phyloP scores from a whole-genome alignment of 345 rosid species.

The Dipteronia dyeriana region DNA sequence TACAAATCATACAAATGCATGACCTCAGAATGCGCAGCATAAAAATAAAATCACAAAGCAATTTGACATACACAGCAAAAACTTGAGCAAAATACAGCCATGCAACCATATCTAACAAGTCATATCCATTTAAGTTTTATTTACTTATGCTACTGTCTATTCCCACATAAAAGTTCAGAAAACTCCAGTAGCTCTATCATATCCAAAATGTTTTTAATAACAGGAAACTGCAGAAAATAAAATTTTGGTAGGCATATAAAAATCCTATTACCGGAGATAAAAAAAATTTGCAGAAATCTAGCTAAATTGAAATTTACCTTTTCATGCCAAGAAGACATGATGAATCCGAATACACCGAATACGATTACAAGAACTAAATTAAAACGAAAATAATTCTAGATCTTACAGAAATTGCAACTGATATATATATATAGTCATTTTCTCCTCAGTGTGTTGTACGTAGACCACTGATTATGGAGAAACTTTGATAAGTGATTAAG shows the following conservation, averaged over 20 bases:
- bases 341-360: background rate
- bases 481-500: too few species aligned
- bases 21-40: background rate
- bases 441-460: too few species aligned
- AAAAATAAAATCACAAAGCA: background rate
- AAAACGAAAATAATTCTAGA: background rate
- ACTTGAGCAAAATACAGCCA: background rate
- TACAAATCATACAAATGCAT: background rate
- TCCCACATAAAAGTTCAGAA: background rate
- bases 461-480: too few species aligned
- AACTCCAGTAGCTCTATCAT: background rate
- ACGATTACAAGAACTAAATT: background rate
- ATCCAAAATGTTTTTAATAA: background rate
- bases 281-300: background rate
- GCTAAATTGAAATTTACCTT: background rate
- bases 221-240: background rate
- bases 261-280: background rate
- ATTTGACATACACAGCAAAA: conserved; percentile 6
- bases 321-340: background rate
- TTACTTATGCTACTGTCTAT: background rate
- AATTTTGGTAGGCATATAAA: background rate
- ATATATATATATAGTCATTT: too few species aligned
- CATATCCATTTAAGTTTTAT: background rate
- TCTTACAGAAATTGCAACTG: background rate
- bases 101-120: background rate